Conservation (phyloP, 2,329 filamentous ascomycete species). For the Aureobasidium mangrovei region DNA sequence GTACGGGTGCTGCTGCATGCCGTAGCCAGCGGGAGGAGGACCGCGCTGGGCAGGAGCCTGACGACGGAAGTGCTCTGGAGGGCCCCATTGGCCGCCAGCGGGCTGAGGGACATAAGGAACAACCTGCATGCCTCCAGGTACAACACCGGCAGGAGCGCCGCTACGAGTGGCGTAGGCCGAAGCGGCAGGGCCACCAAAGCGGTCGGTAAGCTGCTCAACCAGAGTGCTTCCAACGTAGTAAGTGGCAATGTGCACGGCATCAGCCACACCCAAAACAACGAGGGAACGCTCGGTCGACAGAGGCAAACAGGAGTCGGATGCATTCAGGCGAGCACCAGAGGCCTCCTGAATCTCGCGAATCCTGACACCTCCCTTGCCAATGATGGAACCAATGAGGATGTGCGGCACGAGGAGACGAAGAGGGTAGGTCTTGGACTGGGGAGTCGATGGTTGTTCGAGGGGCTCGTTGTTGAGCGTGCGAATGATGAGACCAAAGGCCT, state of each 20-base stretch:
- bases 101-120: slow-evolving; percentile 96
- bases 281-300: slow-evolving; percentile 95
- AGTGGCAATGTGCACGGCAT: slow-evolving; percentile 96
- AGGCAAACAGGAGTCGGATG: slow-evolving; percentile 88
- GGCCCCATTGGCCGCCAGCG: slow-evolving; percentile 83
- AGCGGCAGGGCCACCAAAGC: slow-evolving; percentile 88
- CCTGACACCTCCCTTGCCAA: slow-evolving; percentile 89
- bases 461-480: slow-evolving; percentile 97
- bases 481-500: slow-evolving; percentile 97
- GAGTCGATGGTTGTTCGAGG: slow-evolving; percentile 75
- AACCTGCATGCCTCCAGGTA: slow-evolving; percentile 96
- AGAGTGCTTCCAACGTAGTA: slow-evolving; percentile 99
- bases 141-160: slow-evolving; percentile 83
- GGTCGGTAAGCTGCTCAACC: slow-evolving; percentile 91
- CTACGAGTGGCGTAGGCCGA: slow-evolving; percentile 97
- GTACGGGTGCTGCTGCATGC: slow-evolving; percentile 52
- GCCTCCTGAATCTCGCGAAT: slow-evolving; percentile 98
- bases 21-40: slow-evolving; percentile 49
- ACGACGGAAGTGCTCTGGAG: slow-evolving; percentile 75
- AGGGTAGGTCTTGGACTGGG: slow-evolving; percentile 94
- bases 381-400: slow-evolving; percentile 96
- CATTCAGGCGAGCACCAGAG: slow-evolving; percentile 90
- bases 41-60: slow-evolving; percentile 69
- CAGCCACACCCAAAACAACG: slow-evolving; percentile 93
- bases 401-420: slow-evolving; percentile 91